Conservation (phyloP, 2,329 filamentous ascomycete genomes). For the Sclerotiophoma versabilis region DNA sequence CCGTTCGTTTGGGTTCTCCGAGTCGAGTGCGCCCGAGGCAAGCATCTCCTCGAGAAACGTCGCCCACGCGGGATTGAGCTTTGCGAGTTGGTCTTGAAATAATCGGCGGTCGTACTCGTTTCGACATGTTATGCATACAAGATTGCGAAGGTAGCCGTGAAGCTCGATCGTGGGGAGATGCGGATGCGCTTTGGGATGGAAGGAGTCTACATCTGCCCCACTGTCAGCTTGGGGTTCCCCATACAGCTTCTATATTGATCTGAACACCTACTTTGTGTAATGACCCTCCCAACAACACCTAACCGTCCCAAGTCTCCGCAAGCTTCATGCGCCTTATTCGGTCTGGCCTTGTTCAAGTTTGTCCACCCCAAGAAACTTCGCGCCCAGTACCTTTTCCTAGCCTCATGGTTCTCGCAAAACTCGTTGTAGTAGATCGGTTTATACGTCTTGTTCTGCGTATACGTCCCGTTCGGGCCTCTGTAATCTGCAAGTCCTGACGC, state of each 20-base stretch:
- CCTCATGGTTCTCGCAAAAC: conserved; percentile 81
- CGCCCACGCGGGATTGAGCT: conserved; percentile 86
- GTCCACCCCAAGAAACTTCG: conserved; percentile 93
- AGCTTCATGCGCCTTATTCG: conserved; percentile 81
- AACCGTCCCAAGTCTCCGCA: conserved; percentile 74
- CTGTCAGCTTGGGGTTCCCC: background rate
- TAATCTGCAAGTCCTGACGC: conserved; percentile 94
- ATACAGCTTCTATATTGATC: background rate
- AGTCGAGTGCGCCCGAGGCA: conserved; percentile 75
- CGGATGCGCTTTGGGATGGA: conserved; percentile 82
- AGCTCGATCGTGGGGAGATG: conserved; percentile 79
- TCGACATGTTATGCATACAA: conserved; percentile 81
- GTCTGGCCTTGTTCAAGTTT: conserved; percentile 76
- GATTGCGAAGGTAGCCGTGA: conserved; percentile 85
- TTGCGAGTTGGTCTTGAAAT: conserved; percentile 79
- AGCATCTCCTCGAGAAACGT: conserved; percentile 76
- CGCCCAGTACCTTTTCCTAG: conserved; percentile 94
- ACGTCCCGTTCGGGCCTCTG: conserved; percentile 86
- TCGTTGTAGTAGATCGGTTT: conserved; percentile 93
- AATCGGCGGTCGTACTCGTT: conserved; percentile 72
- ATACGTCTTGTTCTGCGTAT: conserved; percentile 88
- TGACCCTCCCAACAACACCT: conserved; percentile 76
- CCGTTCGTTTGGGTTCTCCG: conserved; percentile 76
- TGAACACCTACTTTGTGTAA: conserved; percentile 79
- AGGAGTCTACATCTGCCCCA: conserved; percentile 80